A percentile compares a stretch with the other conserved stretches of the same genome.
These are phyloP conservation scores for Colletotrichum acutatum DNA, from an alignment of 2,329 filamentous ascomycete species.

Conservation along the genomic window DNA sequence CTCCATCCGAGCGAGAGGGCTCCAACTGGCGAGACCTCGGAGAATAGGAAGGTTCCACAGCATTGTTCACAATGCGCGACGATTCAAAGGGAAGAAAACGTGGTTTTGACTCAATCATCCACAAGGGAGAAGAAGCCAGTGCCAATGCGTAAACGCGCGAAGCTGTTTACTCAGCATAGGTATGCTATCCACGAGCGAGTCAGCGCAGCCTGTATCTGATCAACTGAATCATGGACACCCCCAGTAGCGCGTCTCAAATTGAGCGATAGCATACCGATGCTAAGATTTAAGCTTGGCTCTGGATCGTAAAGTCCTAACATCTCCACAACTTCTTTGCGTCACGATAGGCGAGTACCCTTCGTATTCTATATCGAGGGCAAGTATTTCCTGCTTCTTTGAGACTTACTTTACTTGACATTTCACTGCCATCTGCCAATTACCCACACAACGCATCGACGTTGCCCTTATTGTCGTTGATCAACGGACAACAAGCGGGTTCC, in stretches of 20 bases:
- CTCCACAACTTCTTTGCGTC: background rate
- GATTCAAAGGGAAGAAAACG: background rate
- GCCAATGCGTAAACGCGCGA: background rate
- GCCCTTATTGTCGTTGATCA: background rate
- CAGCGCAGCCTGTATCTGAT: background rate
- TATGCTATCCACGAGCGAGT: background rate
- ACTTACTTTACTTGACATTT: background rate
- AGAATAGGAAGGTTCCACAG: background rate
- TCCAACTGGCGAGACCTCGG: background rate
- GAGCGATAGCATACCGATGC: background rate
- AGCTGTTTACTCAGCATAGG: background rate
- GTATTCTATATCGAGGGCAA: background rate
- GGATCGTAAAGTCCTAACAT: background rate
- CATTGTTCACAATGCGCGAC: background rate
- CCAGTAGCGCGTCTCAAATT: background rate
- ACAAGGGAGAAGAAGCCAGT: background rate
- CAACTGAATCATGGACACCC: background rate
- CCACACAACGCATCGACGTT: background rate
- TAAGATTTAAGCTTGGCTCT: background rate
- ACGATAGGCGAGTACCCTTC: background rate
- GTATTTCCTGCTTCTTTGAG: background rate
- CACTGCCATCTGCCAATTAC: background rate
- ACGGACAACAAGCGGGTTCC: background rate
- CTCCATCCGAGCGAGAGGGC: background rate
- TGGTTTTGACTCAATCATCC: background rate